Evolutionary conservation across 2,329 filamentous ascomycete genomes (phyloP), one percentile per base, ranked within the genome.

Genomic region (Fusarium gaditjirri): DNA sequence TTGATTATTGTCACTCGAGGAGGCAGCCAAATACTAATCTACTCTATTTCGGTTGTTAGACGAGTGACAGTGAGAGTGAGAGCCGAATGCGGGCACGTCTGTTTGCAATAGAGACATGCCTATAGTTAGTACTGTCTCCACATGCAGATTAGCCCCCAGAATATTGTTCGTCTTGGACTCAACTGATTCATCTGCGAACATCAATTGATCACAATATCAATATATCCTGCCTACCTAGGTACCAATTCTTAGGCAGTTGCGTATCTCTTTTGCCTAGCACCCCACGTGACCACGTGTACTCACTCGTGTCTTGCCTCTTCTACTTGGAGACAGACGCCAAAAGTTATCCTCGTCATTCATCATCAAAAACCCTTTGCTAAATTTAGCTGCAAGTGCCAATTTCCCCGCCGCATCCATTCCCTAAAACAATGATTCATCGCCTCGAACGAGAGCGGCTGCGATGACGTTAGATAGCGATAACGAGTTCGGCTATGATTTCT

Each of bases 401-500:
- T 67, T 54, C 56, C 42, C 61, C 44, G 25, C 65, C 36, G 47
- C 52, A 53, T 63, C 50, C 42, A 31, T 25, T 52, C 23, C 21
- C 47, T 39, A 62, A 61, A 60, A 65, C 60, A 72, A 77, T 78
- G 74, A 78, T 71, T 75, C 66, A 71, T 71, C 57, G 61, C 38
- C 55, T 55, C 60, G 14, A 60, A n/a, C 56, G 33, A 44, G 35
- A 12, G 49, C 63, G 61, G 38, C 61, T 63, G 39, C 50, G 52
- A 77, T 74, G 69, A 69, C 65, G 41, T 61, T 60, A 63, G 81
- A 82, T 67, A 80, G 77, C 68, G 82, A 84, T 69, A 81, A 79
- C 72, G 84, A 86, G 46, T 87, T 84, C 76, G 83, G 80, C 63
- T 86, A 85, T 73, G 83, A 86, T 70, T 79, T 86, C 46, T 83